Conservation (phyloP, 495 filamentous ascomycete species). For the Cercophora scortea region DNA sequence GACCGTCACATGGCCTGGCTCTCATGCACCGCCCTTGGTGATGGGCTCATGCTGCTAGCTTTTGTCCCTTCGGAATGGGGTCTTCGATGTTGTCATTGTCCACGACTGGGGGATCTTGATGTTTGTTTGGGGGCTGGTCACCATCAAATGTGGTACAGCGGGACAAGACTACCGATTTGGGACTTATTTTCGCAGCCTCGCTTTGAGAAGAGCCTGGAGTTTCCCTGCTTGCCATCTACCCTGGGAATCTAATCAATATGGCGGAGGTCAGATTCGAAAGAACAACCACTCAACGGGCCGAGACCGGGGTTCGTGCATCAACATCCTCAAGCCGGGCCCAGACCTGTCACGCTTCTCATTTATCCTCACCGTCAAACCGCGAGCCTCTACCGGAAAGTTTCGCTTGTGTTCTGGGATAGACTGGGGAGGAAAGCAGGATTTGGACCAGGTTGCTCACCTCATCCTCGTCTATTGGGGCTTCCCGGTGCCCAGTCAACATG, state of each 20-base stretch:
- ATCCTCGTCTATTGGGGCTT: constrained; percentile 1
- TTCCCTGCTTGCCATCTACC: no score
- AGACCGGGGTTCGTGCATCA: not conserved
- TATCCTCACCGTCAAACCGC: not conserved
- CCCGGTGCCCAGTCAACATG: constrained; percentile 1
- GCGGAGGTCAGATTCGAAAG: not conserved
- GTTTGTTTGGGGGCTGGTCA: no score
- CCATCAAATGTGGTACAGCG: not conserved
- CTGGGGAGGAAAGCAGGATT: constrained; percentile 3
- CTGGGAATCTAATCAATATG: not conserved
- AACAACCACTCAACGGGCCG: constrained; percentile 1
- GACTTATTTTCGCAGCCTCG: not conserved
- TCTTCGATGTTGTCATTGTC: no score
- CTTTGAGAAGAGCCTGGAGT: no score
- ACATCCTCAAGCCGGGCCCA: not conserved
- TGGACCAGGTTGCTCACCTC: not conserved
- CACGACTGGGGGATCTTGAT: no score
- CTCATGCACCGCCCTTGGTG: no score
- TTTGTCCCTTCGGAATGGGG: no score
- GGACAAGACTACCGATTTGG: not conserved
- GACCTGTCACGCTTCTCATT: constrained; percentile 2
- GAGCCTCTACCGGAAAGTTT: not conserved
- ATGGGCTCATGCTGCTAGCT: no score
- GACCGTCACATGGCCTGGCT: no score
- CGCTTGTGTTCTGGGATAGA: not conserved